phyloP scores from a whole-genome alignment of 169 alveolate species.

The Eimeria maxima region DNA sequence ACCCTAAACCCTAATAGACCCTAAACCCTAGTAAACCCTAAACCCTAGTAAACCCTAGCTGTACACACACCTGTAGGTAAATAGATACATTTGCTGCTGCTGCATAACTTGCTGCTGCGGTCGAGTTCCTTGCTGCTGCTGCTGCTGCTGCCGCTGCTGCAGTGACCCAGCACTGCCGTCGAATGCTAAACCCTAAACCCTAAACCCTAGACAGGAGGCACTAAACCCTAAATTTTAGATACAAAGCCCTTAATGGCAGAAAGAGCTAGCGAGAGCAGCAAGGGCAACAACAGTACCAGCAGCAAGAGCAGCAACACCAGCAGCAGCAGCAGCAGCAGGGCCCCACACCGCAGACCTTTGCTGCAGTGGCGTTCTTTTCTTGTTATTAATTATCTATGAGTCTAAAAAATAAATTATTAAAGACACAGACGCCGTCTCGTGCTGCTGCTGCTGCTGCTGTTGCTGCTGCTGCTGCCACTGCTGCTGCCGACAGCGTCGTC shows the following conservation, averaged over 20 bases:
- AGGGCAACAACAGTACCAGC: background rate
- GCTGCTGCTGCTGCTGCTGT: too few relatives aligned
- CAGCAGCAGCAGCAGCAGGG: conserved; percentile 17
- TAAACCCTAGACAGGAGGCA: background rate
- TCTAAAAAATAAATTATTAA: too few relatives aligned
- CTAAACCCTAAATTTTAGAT: background rate
- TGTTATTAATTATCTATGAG: too few relatives aligned
- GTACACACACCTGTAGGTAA: background rate
- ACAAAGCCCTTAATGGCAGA: background rate
- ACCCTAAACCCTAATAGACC: too few relatives aligned
- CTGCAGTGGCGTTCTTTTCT: background rate
- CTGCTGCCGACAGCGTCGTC: background rate
- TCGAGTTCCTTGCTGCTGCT: too few relatives aligned
- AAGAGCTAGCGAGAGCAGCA: background rate
- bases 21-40: too few relatives aligned
- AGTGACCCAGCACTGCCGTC: too few relatives aligned
- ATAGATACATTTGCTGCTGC: background rate
- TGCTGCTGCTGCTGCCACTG: background rate
- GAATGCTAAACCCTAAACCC: conserved; percentile 6
- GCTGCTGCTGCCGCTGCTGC: too few relatives aligned
- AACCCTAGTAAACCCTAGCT: background rate
- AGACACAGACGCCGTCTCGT: too few relatives aligned
- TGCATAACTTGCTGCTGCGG: too few relatives aligned
- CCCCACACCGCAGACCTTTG: background rate
- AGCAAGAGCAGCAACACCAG: background rate